These are phyloP conservation scores for Suhomyces emberorum DNA, from an alignment of 805 yeast species.

Conservation along the genomic window DNA sequence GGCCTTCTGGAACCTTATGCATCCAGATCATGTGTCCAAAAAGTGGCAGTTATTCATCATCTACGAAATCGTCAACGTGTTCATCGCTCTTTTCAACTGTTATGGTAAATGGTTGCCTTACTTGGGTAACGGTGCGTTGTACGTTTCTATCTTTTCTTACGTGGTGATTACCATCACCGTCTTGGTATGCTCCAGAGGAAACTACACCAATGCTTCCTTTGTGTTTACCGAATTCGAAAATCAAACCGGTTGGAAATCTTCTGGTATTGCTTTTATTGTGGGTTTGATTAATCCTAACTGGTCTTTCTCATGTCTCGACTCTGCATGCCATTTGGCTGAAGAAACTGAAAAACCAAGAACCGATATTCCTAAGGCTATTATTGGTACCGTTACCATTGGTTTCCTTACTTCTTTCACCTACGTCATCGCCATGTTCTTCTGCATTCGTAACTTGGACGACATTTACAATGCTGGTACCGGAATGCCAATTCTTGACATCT, in stretches of 20 bases:
- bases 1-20: slow-evolving; percentile 36
- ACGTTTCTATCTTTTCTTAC: slow-evolving; percentile 33
- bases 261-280: slow-evolving; percentile 36
- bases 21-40: slow-evolving; percentile 31
- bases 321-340: slow-evolving; percentile 42
- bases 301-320: slow-evolving; percentile 40
- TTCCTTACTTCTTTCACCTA: slow-evolving; percentile 38
- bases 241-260: slow-evolving; percentile 28
- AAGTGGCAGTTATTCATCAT: slow-evolving; percentile 37
- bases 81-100: slow-evolving; percentile 33
- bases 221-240: slow-evolving; percentile 23
- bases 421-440: slow-evolving; percentile 40
- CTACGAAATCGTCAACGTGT: slow-evolving; percentile 33
- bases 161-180: slow-evolving; percentile 35
- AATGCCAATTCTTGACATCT: slow-evolving; percentile 40
- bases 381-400: slow-evolving; percentile 41
- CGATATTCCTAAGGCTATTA: slow-evolving; percentile 37
- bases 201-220: slow-evolving; percentile 27
- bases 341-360: slow-evolving; percentile 37
- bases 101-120: slow-evolving; percentile 34
- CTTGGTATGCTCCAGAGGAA: slow-evolving; percentile 35
- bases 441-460: slow-evolving; percentile 28
- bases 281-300: slow-evolving; percentile 39
- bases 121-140: slow-evolving; percentile 34
- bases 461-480: slow-evolving; percentile 30